Evolutionary conservation across 23 red algal genomes (phyloP).

Genomic region (Gracilaria domingensis): DNA sequence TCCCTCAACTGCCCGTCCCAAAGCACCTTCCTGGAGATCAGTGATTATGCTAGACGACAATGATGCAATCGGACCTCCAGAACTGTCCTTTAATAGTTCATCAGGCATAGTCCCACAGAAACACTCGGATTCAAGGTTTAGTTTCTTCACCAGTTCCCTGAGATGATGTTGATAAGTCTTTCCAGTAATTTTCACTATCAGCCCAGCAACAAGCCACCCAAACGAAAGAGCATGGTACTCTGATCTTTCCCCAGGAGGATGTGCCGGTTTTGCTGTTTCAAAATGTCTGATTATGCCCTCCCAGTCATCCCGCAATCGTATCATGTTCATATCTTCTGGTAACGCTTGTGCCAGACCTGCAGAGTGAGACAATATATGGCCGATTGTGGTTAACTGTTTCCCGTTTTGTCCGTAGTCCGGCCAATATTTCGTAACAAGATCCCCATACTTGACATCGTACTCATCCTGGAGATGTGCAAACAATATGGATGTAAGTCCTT

Average conservation of each 20-base stretch:
- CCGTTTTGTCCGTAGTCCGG: conserved; percentile 74
- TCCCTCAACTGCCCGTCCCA: neutral
- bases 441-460: conserved; percentile 47
- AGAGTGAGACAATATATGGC: conserved; percentile 69
- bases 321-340: conserved; percentile 48
- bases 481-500: conserved; percentile 76
- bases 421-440: conserved; percentile 64
- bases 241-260: conserved; percentile 35
- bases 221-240: conserved; percentile 85
- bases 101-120: conserved; percentile 67
- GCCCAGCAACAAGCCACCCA: conserved; percentile 81
- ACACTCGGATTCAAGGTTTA: conserved; percentile 67
- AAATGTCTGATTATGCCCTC: conserved; percentile 71
- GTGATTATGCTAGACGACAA: conserved; percentile 41
- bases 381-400: conserved; percentile 55
- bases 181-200: conserved; percentile 66
- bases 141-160: conserved; percentile 30
- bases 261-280: conserved; percentile 36
- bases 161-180: conserved; percentile 52
- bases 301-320: conserved; percentile 75
- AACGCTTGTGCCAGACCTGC: conserved; percentile 72
- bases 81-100: conserved; percentile 34
- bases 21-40: conserved; percentile 32
- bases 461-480: conserved; percentile 59
- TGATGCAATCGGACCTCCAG: conserved; percentile 44